Conservation (phyloP, 75 land plant species). For the Pseudotsuga menziesii region DNA sequence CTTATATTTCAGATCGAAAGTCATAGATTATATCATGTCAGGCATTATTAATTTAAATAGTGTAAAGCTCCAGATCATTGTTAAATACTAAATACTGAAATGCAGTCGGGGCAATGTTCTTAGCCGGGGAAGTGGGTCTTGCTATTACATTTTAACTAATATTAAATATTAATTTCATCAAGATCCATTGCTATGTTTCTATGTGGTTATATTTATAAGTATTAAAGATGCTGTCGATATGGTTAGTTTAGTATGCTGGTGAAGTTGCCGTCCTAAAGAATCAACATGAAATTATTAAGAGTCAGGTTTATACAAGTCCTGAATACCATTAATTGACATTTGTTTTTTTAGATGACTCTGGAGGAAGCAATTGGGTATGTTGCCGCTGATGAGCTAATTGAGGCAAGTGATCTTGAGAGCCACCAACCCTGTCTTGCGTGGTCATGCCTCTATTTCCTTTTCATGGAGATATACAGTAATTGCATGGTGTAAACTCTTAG, state of each 20-base stretch:
- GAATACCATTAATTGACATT: not conserved
- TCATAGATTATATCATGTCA: not conserved
- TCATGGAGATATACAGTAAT: not conserved
- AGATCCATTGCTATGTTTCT: not conserved
- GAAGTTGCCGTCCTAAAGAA: too few species aligned
- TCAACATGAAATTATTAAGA: too few species aligned
- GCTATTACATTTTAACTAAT: too few species aligned
- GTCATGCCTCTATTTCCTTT: not conserved
- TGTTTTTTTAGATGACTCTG: conserved; percentile 65
- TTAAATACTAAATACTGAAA: not conserved
- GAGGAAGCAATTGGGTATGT: conserved; percentile 99
- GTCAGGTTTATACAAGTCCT: too few species aligned
- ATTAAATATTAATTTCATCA: not conserved
- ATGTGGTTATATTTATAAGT: not conserved
- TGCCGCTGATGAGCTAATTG: conserved; percentile 94
- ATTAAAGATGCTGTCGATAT: not conserved
- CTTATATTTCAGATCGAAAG: not conserved
- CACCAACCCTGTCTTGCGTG: not conserved
- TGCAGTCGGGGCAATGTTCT: too few species aligned
- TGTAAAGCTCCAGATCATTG: too few species aligned
- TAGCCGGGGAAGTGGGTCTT: too few species aligned
- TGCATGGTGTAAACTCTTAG: conserved; percentile 6
- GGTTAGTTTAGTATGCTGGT: too few species aligned
- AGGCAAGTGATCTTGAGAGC: conserved; percentile 35
- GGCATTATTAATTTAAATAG: not conserved